A percentile compares a stretch with the other conserved stretches of the same genome.
These are phyloP conservation scores for Aureobasidium uvarum DNA, from an alignment of 2,329 filamentous ascomycete genomes.

Conservation along the genomic window DNA sequence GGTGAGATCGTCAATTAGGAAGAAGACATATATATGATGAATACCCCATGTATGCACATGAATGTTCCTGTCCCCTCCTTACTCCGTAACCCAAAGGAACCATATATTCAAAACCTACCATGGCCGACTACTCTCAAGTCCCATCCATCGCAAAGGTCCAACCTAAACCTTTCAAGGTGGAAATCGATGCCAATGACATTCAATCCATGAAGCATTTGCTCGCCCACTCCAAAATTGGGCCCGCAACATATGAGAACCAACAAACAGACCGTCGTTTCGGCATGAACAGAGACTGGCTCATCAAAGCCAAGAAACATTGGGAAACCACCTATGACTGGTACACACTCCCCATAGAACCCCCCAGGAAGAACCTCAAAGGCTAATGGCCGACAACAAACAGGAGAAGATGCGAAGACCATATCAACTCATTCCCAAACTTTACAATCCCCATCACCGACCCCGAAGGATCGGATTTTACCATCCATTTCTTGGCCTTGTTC, in stretches of 20 bases:
- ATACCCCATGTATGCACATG: background rate
- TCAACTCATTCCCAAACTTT: slow-evolving; percentile 55
- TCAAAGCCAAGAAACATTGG: slow-evolving; percentile 41
- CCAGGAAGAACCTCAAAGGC: background rate
- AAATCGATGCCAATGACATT: slow-evolving; percentile 47
- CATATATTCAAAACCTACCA: slow-evolving; percentile 1
- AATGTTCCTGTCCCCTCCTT: background rate
- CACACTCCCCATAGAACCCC: background rate
- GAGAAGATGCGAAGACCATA: slow-evolving; percentile 42
- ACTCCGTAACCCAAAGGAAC: background rate
- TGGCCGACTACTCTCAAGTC: slow-evolving; percentile 35
- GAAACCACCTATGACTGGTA: slow-evolving; percentile 39
- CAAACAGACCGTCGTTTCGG: slow-evolving; percentile 47
- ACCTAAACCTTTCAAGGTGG: slow-evolving; percentile 46
- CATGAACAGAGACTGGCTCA: slow-evolving; percentile 50
- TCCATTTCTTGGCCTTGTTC: slow-evolving; percentile 58
- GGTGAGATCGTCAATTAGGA: background rate
- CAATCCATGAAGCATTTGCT: slow-evolving; percentile 50
- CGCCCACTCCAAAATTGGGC: slow-evolving; percentile 50
- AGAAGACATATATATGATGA: too few relatives aligned
- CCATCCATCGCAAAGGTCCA: slow-evolving; percentile 41
- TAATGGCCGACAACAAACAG: slow-evolving; percentile 8
- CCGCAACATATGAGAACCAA: slow-evolving; percentile 51
- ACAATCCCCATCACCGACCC: slow-evolving; percentile 45
- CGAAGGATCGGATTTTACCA: slow-evolving; percentile 40